Evolutionary conservation across 176 grass and related monocot genomes (phyloP).

Genomic region (Phoenix dactylifera): DNA sequence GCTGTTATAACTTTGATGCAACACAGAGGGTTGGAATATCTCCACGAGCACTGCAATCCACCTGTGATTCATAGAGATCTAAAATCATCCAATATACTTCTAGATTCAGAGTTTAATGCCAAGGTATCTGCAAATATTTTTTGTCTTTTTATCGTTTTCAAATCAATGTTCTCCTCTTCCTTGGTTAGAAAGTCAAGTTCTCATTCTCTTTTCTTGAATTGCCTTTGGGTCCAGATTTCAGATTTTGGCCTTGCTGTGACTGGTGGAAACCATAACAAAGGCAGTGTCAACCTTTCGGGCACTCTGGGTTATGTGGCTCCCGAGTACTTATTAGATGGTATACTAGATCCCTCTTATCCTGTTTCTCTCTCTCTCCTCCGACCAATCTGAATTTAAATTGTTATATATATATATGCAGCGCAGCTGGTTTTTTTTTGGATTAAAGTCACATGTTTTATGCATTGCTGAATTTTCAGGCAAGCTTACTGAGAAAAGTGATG

Average conservation of each 20-base stretch:
- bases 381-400: no score
- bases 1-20: constrained; percentile 11
- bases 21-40: constrained; percentile 85
- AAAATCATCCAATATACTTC: constrained; percentile 97
- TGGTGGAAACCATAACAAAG: constrained; percentile 51
- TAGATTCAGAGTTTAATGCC: constrained; percentile 79
- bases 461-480: constrained; percentile 47
- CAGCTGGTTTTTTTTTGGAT: no score
- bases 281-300: constrained; percentile 69
- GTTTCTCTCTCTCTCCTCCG: not conserved
- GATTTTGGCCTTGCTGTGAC: constrained; percentile 92
- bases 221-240: constrained; percentile 57
- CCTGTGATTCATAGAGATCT: constrained; percentile 93
- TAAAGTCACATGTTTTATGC: not conserved
- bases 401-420: no score
- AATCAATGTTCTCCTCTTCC: no score
- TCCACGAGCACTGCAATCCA: constrained; percentile 92
- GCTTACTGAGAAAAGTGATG: constrained; percentile 94
- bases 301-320: constrained; percentile 96
- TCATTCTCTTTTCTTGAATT: not conserved
- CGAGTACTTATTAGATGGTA: constrained; percentile 90
- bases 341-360: constrained; percentile 4
- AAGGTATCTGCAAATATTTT: constrained; percentile 37
- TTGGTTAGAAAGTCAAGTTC: no score
- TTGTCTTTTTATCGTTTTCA: no score